Conservation (phyloP, 345 rosid species). For the Hibiscus trionum region DNA sequence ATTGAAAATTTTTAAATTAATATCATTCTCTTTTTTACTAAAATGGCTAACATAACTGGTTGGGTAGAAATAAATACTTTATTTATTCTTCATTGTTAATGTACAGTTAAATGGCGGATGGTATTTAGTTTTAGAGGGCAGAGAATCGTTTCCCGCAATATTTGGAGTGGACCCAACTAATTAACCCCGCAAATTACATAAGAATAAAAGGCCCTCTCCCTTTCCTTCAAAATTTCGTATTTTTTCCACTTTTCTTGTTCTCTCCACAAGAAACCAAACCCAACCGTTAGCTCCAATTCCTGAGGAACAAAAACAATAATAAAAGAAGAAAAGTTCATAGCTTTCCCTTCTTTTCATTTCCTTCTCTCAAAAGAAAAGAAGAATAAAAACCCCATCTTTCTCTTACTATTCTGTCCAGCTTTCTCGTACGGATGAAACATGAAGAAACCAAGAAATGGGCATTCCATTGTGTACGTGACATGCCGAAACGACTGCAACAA, state of each 20-base stretch:
- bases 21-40: too few species aligned
- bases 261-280: neutral
- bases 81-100: too few species aligned
- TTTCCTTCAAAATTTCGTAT: too few species aligned
- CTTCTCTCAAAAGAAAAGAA: neutral
- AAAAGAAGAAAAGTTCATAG: neutral
- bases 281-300: neutral
- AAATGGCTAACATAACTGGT: too few species aligned
- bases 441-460: conserved; percentile 30
- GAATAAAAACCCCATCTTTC: neutral
- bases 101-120: too few species aligned
- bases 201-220: too few species aligned
- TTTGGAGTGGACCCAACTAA: too few species aligned
- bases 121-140: too few species aligned
- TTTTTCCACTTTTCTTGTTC: neutral
- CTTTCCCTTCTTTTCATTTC: neutral
- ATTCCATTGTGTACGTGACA: conserved; percentile 16
- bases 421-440: conserved; percentile 16
- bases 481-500: conserved; percentile 13
- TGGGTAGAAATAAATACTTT: too few species aligned
- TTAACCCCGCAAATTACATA: too few species aligned
- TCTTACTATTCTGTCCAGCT: neutral
- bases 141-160: too few species aligned
- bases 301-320: neutral
- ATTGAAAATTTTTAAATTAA: too few species aligned